phyloP scores from a whole-genome alignment of 2,329 filamentous ascomycete genomes.

The Dothideomycetes sp. region DNA sequence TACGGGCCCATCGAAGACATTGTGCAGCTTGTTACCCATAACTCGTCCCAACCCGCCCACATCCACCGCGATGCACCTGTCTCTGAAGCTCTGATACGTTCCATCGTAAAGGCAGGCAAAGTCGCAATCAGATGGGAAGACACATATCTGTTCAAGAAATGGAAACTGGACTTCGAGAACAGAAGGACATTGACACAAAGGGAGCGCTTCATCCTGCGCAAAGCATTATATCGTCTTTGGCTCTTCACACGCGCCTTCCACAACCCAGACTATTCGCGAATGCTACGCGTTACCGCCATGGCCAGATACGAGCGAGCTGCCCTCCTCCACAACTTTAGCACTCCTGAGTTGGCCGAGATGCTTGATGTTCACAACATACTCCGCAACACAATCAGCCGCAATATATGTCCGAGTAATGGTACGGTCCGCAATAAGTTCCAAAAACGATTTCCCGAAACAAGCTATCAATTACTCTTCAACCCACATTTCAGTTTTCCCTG shows the following conservation, averaged over 20 bases:
- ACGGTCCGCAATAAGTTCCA: conserved; percentile 48
- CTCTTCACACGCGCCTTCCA: conserved; percentile 50
- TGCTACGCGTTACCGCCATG: conserved; percentile 34
- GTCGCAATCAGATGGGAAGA: conserved; percentile 47
- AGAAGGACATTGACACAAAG: conserved; percentile 39
- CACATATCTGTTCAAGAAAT: conserved; percentile 54
- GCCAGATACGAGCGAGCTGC: conserved; percentile 41
- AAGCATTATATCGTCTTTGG: conserved; percentile 51
- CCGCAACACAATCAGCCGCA: conserved; percentile 43
- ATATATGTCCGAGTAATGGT: conserved; percentile 52
- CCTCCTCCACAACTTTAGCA: conserved; percentile 49
- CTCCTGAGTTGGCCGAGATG: conserved; percentile 45
- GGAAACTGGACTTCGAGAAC: conserved; percentile 45
- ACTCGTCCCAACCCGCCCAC: conserved; percentile 48
- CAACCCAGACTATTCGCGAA: conserved; percentile 38
- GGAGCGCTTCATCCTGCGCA: conserved; percentile 42
- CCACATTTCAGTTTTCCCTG: conserved; percentile 40
- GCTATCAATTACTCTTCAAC: conserved; percentile 41
- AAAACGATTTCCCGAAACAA: conserved; percentile 41
- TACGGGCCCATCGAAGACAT: conserved; percentile 49
- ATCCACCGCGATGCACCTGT: conserved; percentile 40
- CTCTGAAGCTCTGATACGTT: conserved; percentile 43
- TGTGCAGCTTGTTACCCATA: conserved; percentile 49
- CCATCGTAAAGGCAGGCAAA: conserved; percentile 42
- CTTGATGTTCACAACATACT: conserved; percentile 47